Conservation (phyloP, 352 stramenopile species). For the Pythium utonaiense region DNA sequence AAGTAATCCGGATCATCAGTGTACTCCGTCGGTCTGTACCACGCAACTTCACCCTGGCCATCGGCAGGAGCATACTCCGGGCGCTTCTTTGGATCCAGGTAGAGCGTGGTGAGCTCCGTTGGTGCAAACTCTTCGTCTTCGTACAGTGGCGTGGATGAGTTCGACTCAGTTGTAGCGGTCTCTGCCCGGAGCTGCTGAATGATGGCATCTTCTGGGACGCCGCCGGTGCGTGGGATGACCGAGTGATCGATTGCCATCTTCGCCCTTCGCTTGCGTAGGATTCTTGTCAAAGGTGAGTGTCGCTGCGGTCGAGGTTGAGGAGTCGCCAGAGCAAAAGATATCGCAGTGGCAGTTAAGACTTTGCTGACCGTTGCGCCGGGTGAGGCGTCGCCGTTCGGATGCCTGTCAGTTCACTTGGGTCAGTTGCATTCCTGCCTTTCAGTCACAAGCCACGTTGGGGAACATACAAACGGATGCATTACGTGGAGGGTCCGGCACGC, state of each 20-base stretch:
- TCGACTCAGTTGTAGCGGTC: background rate
- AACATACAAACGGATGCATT: background rate
- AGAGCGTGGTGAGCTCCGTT: conserved; percentile 41
- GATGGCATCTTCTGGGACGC: conserved; percentile 43
- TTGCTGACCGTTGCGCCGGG: background rate
- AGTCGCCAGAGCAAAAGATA: background rate
- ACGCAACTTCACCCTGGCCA: conserved; percentile 30
- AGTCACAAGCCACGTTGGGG: background rate
- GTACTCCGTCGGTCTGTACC: conserved; percentile 76
- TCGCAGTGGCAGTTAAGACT: background rate
- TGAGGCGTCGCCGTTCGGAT: background rate
- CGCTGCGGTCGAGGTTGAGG: background rate
- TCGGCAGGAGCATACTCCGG: conserved; percentile 55
- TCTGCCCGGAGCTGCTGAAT: conserved; percentile 27
- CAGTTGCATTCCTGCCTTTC: background rate
- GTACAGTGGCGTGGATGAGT: conserved; percentile 26
- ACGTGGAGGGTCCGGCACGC: background rate
- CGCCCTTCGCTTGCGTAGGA: background rate
- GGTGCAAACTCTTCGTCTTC: conserved; percentile 59
- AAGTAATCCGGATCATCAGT: conserved; percentile 83
- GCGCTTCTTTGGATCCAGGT: conserved; percentile 48
- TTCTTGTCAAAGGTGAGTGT: background rate
- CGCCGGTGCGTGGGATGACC: conserved; percentile 15
- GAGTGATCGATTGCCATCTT: conserved; percentile 12
- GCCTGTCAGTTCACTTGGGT: background rate